phyloP scores from a whole-genome alignment of 73 alveolate species.

The Symbiodinium pilosum region DNA sequence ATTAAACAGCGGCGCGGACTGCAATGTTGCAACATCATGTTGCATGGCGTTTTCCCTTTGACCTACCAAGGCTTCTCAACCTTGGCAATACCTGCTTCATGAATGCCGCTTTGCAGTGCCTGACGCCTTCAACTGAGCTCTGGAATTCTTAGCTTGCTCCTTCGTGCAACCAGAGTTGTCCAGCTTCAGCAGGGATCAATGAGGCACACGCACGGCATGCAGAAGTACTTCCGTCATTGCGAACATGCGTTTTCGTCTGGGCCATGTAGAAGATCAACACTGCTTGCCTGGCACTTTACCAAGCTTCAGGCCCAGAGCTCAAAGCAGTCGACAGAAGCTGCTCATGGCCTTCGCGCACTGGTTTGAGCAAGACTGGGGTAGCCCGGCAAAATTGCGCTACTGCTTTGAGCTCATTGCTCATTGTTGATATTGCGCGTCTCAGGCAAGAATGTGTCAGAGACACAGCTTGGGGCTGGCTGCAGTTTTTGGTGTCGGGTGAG shows the following conservation, averaged over 20 bases:
- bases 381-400: not conserved
- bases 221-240: slow-evolving; percentile 95
- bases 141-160: not conserved
- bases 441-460: not conserved
- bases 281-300: too few species aligned
- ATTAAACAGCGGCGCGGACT: not conserved
- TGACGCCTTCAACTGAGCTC: slow-evolving; percentile 15
- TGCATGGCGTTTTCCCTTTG: not conserved
- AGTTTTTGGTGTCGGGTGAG: not conserved
- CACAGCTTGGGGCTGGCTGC: not conserved
- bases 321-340: slow-evolving; percentile 69
- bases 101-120: slow-evolving; percentile 94
- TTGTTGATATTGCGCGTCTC: not conserved
- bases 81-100: slow-evolving; percentile 94
- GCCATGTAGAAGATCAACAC: not conserved
- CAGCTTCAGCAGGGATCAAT: not conserved
- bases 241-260: slow-evolving; percentile 57
- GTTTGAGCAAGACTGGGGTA: slow-evolving; percentile 94
- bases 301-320: slow-evolving; percentile 46
- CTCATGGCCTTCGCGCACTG: slow-evolving; percentile 94
- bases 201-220: slow-evolving; percentile 94
- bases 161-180: not conserved
- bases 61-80: slow-evolving; percentile 45
- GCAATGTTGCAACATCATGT: not conserved
- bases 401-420: not conserved